These are phyloP conservation scores for Aureobasidium namibiae DNA, from an alignment of 2,329 filamentous ascomycete genomes.

Conservation along the genomic window DNA sequence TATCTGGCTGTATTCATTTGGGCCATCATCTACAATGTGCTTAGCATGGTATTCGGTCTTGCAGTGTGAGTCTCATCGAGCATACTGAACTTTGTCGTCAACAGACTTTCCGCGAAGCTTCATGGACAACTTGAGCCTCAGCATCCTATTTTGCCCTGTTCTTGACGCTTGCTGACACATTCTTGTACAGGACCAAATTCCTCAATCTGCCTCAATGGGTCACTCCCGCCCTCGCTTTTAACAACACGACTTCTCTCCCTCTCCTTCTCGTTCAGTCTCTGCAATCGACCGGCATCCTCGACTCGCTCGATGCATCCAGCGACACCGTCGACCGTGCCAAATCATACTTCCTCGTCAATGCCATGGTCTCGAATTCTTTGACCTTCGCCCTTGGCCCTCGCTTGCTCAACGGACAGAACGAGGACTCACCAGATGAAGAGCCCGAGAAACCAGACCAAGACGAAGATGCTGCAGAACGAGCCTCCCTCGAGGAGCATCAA, in stretches of 20 bases:
- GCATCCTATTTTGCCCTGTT: not conserved
- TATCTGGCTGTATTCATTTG: conserved; percentile 34
- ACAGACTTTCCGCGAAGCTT: not conserved
- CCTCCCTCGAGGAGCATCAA: conserved; percentile 15
- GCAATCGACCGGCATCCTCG: conserved; percentile 49
- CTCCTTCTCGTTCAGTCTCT: conserved; percentile 46
- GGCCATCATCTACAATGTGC: conserved; percentile 42
- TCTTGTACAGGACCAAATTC: conserved; percentile 25
- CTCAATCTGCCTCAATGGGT: conserved; percentile 47
- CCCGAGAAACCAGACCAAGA: conserved; percentile 18
- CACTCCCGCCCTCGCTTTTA: conserved; percentile 47
- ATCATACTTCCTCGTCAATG: conserved; percentile 58
- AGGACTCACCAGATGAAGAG: conserved; percentile 30
- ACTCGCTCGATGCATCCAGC: conserved; percentile 34
- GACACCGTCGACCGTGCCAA: conserved; percentile 51
- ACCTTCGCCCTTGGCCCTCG: conserved; percentile 57
- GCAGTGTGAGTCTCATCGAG: conserved; percentile 18
- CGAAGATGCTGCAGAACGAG: conserved; percentile 21
- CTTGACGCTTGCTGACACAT: not conserved
- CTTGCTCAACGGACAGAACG: conserved; percentile 43
- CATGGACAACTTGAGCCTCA: not conserved
- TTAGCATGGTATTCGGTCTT: conserved; percentile 42
- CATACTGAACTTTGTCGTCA: not conserved
- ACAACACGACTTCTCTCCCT: conserved; percentile 49
- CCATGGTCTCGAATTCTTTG: conserved; percentile 54